Conservation (phyloP, 163 green algal species). For the Smithsoniella earleae region DNA sequence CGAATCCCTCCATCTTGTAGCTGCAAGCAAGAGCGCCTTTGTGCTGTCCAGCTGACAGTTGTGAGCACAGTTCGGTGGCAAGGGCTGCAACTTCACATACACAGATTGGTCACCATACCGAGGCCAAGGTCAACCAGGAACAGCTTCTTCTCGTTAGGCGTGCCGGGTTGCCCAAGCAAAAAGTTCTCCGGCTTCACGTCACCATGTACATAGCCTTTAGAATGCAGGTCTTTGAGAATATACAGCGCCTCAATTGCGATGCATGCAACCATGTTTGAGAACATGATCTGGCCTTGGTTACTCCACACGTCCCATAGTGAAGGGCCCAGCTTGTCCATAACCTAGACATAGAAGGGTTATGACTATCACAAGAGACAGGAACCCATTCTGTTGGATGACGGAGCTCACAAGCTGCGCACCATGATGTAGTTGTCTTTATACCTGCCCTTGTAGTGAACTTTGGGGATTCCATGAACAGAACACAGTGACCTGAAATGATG, state of each 20-base stretch:
- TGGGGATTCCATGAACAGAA: constrained; percentile 82
- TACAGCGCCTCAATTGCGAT: constrained; percentile 94
- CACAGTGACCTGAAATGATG: constrained; percentile 52
- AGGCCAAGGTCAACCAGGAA: constrained; percentile 97
- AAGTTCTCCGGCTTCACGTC: constrained; percentile 99
- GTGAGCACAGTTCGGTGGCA: no score
- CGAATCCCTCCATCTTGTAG: constrained; percentile 75
- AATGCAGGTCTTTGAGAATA: constrained; percentile 96
- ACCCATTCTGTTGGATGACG: no score
- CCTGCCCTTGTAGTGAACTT: constrained; percentile 96
- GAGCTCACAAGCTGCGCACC: no score
- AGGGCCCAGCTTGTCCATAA: constrained; percentile 98
- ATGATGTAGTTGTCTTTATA: constrained; percentile 99
- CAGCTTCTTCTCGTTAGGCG: constrained; percentile 84
- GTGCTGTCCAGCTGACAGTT: background rate
- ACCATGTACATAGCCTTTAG: constrained; percentile 96
- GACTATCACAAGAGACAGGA: no score
- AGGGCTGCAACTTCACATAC: no score
- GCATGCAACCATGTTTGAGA: constrained; percentile 97
- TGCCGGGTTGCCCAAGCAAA: constrained; percentile 78
- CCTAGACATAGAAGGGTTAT: no score
- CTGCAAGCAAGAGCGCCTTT: constrained; percentile 44
- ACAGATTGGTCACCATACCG: constrained; percentile 37
- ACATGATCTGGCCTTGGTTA: constrained; percentile 82
- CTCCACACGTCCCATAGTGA: constrained; percentile 99